Evolutionary conservation across 352 stramenopile genomes (phyloP), one percentile per base, ranked within the genome.

Genomic region (Phytopythium chamaehyphon): DNA sequence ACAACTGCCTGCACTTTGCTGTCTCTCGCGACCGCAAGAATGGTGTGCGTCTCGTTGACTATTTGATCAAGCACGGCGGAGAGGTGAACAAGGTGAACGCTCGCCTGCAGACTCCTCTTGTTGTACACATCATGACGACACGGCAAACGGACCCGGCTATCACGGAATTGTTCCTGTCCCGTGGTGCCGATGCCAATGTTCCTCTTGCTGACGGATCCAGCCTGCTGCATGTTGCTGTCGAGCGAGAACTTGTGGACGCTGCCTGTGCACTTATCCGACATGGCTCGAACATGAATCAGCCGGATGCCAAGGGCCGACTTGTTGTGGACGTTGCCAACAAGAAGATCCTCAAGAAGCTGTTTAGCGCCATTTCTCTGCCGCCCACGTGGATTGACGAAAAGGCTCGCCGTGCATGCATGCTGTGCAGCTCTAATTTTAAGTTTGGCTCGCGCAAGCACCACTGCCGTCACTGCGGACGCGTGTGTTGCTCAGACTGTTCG

Each of bases 51-150:
- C 66, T 94, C 6, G 76, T 94, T 15, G 79, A 94, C 59, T 92
- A 87, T 57, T 64, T 94, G 47, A 82, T 92, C 40, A 89, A 92
- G 57, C 78, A 90, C 53, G 83, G 83, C 22, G 79, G 70, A 14
- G 76, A 90, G 45, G 77, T 94, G 12, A 76, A 94, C 55, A 90
- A 89, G 59, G 73, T 91, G n/a, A 94, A 94, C 57, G 59, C 79
- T 10, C 71, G 83, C 2, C 75, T 91, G 40, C 83, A 94, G 55
- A 86, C 73, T 22, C 83, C 81, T 16, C 54, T 94, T 18, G 81
- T 89, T 2, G 83, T 94, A 6, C 81, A 92, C 66, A 81, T 94
- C 43, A 83, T 94, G 74, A 94, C 83, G 12, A 92, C 83, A 9
- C 78, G 83, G 19, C 83, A 92, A 51, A 91, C 81, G 7, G 83